phyloP scores from a whole-genome alignment of 352 stramenopile genomes.

The Pythium dissimile region DNA sequence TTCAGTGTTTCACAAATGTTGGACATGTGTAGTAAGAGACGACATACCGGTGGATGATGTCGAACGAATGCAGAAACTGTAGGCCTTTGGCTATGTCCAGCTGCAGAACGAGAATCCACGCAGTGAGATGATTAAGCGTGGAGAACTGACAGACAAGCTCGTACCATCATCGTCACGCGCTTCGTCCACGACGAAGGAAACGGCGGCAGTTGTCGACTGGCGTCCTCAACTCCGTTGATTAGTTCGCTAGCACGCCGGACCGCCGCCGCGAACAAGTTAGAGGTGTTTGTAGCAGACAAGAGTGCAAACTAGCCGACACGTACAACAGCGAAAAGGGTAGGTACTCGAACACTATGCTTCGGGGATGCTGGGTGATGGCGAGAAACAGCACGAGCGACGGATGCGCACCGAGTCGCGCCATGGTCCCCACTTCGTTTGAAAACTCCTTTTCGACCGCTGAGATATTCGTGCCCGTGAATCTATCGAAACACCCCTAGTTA shows the following conservation, averaged over 20 bases:
- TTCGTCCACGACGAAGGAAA: constrained; percentile 78
- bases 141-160: neutral
- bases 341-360: constrained; percentile 73
- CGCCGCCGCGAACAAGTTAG: too few species aligned
- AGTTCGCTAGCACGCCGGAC: constrained; percentile 53
- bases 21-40: neutral
- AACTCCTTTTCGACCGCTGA: constrained; percentile 64
- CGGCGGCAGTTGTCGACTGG: constrained; percentile 45
- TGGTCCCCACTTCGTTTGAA: constrained; percentile 72
- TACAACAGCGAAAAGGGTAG: constrained; percentile 80
- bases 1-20: neutral
- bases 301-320: neutral
- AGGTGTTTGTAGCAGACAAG: too few species aligned
- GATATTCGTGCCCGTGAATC: constrained; percentile 49
- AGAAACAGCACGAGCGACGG: constrained; percentile 72
- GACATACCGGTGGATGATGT: constrained; percentile 72
- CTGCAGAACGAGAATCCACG: constrained; percentile 14
- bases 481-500: constrained; percentile 7
- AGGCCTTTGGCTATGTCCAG: constrained; percentile 64
- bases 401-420: constrained; percentile 57
- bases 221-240: constrained; percentile 67
- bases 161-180: constrained; percentile 73
- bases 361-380: constrained; percentile 50
- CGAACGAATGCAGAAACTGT: constrained; percentile 79
- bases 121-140: neutral